phyloP scores from a whole-genome alignment of 1,284 basidiomycete species.

The Cutaneotrichosporon sp. region DNA sequence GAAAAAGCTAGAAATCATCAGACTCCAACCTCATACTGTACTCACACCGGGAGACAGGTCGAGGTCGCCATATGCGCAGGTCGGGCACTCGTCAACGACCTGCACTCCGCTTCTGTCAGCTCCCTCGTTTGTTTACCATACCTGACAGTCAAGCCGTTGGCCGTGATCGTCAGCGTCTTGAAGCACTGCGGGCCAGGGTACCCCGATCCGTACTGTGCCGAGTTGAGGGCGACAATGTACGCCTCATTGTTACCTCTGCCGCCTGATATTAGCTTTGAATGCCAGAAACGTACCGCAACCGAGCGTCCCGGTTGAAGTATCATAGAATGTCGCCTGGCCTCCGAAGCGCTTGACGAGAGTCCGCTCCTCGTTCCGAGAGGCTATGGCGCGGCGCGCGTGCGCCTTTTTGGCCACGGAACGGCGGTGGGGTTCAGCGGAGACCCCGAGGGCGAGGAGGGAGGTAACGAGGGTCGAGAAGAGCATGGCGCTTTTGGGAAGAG shows the following conservation, averaged over 20 bases:
- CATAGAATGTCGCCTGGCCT: not conserved
- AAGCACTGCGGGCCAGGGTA: constrained; percentile 67
- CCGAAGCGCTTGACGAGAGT: not conserved
- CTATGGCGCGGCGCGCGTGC: not conserved
- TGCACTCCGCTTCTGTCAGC: constrained; percentile 63
- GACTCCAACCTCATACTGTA: not conserved
- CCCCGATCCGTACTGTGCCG: constrained; percentile 39
- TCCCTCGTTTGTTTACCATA: constrained; percentile 18
- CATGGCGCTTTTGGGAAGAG: not conserved
- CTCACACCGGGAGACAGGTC: constrained; percentile 62
- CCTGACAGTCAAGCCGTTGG: constrained; percentile 59
- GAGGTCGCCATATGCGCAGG: constrained; percentile 60
- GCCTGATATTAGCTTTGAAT: not conserved
- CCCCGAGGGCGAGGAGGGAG: not conserved
- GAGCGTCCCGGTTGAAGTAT: not conserved
- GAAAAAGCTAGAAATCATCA: constrained; percentile 12
- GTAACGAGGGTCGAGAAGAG: not conserved
- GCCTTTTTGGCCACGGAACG: not conserved
- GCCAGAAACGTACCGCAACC: not conserved
- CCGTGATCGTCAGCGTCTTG: constrained; percentile 64
- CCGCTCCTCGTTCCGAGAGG: not conserved
- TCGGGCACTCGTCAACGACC: constrained; percentile 62
- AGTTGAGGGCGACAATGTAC: constrained; percentile 20
- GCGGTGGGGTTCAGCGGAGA: not conserved
- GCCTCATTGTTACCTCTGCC: not conserved